Evolutionary conservation across 352 stramenopile genomes (phyloP).

Genomic region (Pythium guiyangense): DNA sequence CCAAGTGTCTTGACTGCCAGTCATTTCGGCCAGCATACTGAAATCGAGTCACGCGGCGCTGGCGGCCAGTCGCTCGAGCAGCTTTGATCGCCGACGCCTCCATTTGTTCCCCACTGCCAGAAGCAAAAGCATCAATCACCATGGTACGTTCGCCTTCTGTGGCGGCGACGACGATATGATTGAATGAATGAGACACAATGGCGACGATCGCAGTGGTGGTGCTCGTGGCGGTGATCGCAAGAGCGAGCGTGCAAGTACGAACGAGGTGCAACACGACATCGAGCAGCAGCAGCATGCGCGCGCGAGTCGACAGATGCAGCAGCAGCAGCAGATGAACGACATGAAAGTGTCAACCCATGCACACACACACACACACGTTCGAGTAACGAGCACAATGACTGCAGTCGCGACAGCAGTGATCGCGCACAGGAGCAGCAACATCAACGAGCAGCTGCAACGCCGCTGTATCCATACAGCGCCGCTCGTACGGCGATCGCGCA

Average conservation of each 20-base stretch:
- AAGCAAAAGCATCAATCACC: conserved; percentile 86
- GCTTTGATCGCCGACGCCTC: conserved; percentile 23
- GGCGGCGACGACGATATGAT: background rate
- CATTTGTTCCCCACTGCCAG: conserved; percentile 77
- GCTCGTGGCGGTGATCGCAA: background rate
- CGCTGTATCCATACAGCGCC: no score
- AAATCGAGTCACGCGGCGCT: conserved; percentile 44
- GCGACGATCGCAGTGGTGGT: background rate
- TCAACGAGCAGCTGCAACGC: background rate
- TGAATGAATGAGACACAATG: conserved; percentile 4
- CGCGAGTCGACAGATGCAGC: no score
- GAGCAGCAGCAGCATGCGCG: no score
- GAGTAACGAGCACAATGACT: background rate
- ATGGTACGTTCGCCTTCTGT: conserved; percentile 46
- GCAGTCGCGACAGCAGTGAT: background rate
- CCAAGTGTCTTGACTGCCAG: conserved; percentile 65
- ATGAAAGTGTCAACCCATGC: no score
- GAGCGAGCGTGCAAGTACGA: background rate
- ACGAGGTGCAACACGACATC: background rate
- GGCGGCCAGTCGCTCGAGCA: conserved; percentile 22
- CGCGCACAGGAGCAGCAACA: background rate
- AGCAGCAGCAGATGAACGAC: no score
- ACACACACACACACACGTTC: no score
- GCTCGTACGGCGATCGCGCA: no score
- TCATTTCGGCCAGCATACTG: conserved; percentile 71